phyloP scores from a whole-genome alignment of 75 land plant genomes.

The Azolla pinnata region DNA sequence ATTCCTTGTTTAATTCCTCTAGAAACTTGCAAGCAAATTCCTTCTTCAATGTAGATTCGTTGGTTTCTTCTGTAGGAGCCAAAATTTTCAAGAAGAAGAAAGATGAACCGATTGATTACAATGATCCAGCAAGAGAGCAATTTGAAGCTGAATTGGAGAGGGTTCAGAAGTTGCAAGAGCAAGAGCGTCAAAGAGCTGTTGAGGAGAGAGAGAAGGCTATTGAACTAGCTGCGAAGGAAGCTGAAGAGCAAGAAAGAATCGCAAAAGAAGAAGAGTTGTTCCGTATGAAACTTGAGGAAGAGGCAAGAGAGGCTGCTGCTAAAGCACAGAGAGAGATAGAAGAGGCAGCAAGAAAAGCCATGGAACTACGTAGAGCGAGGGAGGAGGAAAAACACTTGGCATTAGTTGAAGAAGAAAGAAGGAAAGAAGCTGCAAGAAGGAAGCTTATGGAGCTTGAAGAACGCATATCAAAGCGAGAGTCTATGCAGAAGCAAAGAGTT shows the following conservation, averaged over 20 bases:
- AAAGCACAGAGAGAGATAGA: slow-evolving; percentile 71
- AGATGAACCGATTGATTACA: slow-evolving; percentile 44
- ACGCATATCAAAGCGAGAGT: slow-evolving; percentile 74
- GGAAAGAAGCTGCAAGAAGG: slow-evolving; percentile 81
- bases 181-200: slow-evolving; percentile 60
- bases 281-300: slow-evolving; percentile 61
- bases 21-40: background rate
- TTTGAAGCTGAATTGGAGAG: slow-evolving; percentile 98
- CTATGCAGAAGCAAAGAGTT: slow-evolving; percentile 14
- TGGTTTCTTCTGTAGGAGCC: slow-evolving; percentile 31
- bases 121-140: slow-evolving; percentile 81
- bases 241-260: slow-evolving; percentile 66
- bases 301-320: slow-evolving; percentile 82
- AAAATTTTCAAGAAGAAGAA: slow-evolving; percentile 45
- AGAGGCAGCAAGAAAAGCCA: slow-evolving; percentile 54
- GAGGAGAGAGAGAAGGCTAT: slow-evolving; percentile 81
- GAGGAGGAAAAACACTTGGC: slow-evolving; percentile 73
- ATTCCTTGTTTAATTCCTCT: slow-evolving; percentile 30
- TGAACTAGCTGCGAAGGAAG: slow-evolving; percentile 75
- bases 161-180: slow-evolving; percentile 83
- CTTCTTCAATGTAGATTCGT: slow-evolving; percentile 24
- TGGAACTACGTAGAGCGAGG: slow-evolving; percentile 65
- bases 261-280: slow-evolving; percentile 69
- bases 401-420: slow-evolving; percentile 75
- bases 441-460: slow-evolving; percentile 84